phyloP scores from a whole-genome alignment of 225 moss, liverwort and hornwort species.

The Lunularia cruciata region DNA sequence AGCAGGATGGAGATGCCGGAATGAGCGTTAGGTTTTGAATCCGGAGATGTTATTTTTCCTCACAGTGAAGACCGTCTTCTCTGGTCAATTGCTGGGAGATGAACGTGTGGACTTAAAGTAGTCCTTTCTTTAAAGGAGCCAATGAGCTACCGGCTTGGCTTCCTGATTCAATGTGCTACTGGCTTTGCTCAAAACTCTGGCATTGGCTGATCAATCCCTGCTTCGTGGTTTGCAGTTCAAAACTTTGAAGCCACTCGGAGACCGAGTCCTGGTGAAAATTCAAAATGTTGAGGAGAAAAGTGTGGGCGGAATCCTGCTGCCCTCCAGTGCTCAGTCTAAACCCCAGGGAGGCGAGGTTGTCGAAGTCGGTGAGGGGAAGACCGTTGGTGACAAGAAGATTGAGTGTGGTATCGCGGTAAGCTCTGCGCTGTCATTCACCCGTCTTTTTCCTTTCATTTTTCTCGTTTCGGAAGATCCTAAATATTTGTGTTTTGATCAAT shows the following conservation, averaged over 20 bases:
- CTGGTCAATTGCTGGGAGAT: no score
- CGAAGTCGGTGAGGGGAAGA: conserved; percentile 76
- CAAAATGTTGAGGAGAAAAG: conserved; percentile 82
- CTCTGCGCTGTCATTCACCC: no score
- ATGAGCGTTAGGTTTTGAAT: no score
- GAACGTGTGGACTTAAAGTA: no score
- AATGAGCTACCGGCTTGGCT: no score
- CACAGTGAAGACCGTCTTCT: no score
- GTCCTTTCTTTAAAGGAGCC: no score
- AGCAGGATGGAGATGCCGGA: no score
- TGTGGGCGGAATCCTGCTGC: conserved; percentile 81
- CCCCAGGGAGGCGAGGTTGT: conserved; percentile 95
- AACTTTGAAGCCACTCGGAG: conserved; percentile 79
- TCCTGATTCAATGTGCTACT: no score
- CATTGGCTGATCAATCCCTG: no score
- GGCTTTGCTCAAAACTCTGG: no score
- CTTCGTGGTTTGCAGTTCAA: conserved; percentile 53
- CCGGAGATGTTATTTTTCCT: no score
- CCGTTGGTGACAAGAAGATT: conserved; percentile 78
- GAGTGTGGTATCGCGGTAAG: conserved; percentile 43
- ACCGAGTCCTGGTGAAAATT: conserved; percentile 85
- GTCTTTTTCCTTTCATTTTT: background rate
- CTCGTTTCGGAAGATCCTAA: background rate
- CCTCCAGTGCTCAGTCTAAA: conserved; percentile 71
- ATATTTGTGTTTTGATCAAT: background rate